Base-by-base conservation (phyloP, 306 rosid species). In the Rosa lucieae region DNA sequence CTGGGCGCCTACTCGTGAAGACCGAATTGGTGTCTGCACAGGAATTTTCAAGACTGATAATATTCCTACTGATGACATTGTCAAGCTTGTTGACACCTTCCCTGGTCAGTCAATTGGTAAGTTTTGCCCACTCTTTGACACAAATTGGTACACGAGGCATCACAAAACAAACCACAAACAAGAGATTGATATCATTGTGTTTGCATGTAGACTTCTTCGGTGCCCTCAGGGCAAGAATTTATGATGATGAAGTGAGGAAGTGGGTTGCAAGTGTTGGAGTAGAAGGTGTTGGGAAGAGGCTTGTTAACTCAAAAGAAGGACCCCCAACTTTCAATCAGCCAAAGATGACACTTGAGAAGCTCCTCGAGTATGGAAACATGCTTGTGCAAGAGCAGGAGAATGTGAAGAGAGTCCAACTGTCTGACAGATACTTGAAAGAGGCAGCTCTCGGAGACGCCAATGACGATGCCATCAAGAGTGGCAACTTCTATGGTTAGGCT, bases 1-100 rank as follows among this genome's bases (percentile, higher is more conserved):
- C 59, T 92, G 97, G 97, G 92, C 97, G 0, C 97, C 97, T 43
- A 89, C 97, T 43, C 68, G 94, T 0, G 97, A 92, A 8, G 94
- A 92, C 67, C 18, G 89, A 26, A 85, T 91, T 35, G 97, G 97
- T 77, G 93, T 89, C 42, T 91, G 97, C 85, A 67, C 78, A 4
- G 97, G 97, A 21, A 91, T 91, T 53, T 89, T 91, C 80, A 67
- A 84, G 55, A 71, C 82, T 9, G 92, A 89, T 70, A 75, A 72
- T 49, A 39, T 89, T 43, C 86, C 89, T 0, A 63, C 48, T 44
- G 89, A 84, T 35, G 92, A 82, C 76, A 82, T 91, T 58, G 80
- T 85, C 81, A 86, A 86, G 82, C 89, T 89, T 81, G 97, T 91
- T 20, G 93, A 91, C 86, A 39, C 91, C 48, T 91, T 91, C 85